Evolutionary conservation across 495 filamentous ascomycete species (phyloP).

Genomic region (Penicillium cataractarum): DNA sequence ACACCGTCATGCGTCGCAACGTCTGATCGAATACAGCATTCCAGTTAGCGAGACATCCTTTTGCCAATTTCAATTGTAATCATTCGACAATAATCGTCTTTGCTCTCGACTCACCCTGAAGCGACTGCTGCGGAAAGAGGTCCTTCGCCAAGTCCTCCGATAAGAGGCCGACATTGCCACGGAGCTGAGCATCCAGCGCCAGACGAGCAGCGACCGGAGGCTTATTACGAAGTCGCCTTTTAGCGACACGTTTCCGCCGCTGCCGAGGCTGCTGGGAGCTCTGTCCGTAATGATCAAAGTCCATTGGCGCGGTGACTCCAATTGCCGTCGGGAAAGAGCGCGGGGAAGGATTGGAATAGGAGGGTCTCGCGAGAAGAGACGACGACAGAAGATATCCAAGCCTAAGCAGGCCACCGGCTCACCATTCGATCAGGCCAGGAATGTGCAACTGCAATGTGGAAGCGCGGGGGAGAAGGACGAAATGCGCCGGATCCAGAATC

Average conservation of each 20-base stretch:
- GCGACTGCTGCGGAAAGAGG: slow-evolving; percentile 66
- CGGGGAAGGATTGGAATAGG: slow-evolving; percentile 4
- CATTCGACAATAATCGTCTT: background rate
- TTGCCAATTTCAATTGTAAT: background rate
- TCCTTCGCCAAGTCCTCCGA: slow-evolving; percentile 84
- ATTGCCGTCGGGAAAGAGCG: slow-evolving; percentile 32
- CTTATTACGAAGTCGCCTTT: slow-evolving; percentile 54
- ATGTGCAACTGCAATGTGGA: slow-evolving; percentile 3
- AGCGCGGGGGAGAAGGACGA: slow-evolving; percentile 20
- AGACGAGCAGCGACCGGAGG: slow-evolving; percentile 64
- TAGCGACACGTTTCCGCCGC: slow-evolving; percentile 37
- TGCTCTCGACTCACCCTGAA: slow-evolving; percentile 36
- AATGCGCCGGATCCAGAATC: slow-evolving; percentile 30
- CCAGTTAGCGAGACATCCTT: slow-evolving; percentile 7
- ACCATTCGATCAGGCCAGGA: slow-evolving; percentile 17
- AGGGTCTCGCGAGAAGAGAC: background rate
- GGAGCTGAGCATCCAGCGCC: slow-evolving; percentile 78
- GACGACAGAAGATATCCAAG: slow-evolving; percentile 5
- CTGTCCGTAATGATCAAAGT: slow-evolving; percentile 40
- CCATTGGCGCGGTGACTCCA: slow-evolving; percentile 37
- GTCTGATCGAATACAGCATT: slow-evolving; percentile 12
- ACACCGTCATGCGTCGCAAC: slow-evolving; percentile 35
- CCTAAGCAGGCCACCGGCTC: slow-evolving; percentile 8
- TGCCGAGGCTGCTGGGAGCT: slow-evolving; percentile 48
- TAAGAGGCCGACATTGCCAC: slow-evolving; percentile 83